A percentile compares a stretch with the other conserved stretches of the same genome.
Conservation (phyloP, 306 rosid genomes). For the Datisca glomerata region DNA sequence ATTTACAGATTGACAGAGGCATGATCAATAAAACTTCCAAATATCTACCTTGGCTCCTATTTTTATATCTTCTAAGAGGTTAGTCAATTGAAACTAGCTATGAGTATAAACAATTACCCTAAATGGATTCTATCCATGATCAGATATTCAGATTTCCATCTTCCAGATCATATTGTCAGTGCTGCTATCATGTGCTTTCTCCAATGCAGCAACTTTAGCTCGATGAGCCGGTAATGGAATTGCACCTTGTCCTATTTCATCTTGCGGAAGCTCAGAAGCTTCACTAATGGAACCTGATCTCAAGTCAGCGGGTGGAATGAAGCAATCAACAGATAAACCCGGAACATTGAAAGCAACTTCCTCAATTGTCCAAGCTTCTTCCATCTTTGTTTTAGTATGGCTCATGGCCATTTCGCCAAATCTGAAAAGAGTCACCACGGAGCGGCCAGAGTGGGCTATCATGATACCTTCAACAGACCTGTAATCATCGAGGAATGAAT, state of each 20-base stretch:
- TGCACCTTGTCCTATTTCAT: slow-evolving; percentile 49
- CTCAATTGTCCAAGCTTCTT: slow-evolving; percentile 94
- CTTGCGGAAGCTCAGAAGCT: slow-evolving; percentile 64
- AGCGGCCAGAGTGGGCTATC: slow-evolving; percentile 91
- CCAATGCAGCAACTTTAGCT: slow-evolving; percentile 71
- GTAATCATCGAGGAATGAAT: slow-evolving; percentile 81
- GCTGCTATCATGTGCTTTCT: slow-evolving; percentile 42
- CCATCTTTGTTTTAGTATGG: slow-evolving; percentile 90
- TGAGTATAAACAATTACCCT: slow-evolving; percentile 70
- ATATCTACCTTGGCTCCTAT: slow-evolving; percentile 38
- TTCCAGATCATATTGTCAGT: slow-evolving; percentile 58
- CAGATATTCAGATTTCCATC: slow-evolving; percentile 64
- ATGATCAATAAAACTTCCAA: slow-evolving; percentile 35
- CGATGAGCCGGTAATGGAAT: slow-evolving; percentile 31
- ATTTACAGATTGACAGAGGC: slow-evolving; percentile 79
- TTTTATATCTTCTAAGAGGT: slow-evolving; percentile 39
- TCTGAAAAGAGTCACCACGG: slow-evolving; percentile 83
- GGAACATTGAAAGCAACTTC: slow-evolving; percentile 90
- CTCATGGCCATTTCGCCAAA: slow-evolving; percentile 97
- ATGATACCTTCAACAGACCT: slow-evolving; percentile 89
- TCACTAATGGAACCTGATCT: slow-evolving; percentile 52
- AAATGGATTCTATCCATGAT: slow-evolving; percentile 20
- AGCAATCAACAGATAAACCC: slow-evolving; percentile 82
- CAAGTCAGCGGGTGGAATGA: slow-evolving; percentile 90
- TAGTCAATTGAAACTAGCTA: slow-evolving; percentile 55